Percentiles rank a stretch among this genome's conserved stretches.
Conservation (phyloP, 148 eudicot genomes). For the Amaranthus hypochondriacus region DNA sequence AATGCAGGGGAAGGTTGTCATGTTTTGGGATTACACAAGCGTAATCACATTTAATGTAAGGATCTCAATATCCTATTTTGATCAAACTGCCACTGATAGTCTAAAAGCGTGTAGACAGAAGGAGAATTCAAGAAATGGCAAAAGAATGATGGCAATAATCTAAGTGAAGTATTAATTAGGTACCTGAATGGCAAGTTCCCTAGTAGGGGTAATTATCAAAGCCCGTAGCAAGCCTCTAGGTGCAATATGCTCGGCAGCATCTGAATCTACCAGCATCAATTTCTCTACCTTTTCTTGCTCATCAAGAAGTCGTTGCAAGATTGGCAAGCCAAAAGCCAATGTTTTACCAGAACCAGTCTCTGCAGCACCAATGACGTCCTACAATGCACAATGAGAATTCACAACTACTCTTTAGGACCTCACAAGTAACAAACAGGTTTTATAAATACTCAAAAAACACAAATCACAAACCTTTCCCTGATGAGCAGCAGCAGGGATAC, state of each 20-base stretch:
- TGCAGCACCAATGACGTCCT: conserved; percentile 99
- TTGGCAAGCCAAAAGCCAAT: conserved; percentile 96
- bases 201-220: conserved; percentile 83
- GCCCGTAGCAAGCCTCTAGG: conserved; percentile 64
- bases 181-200: conserved; percentile 99
- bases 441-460: too few relatives aligned
- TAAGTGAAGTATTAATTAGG: not conserved
- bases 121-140: not conserved
- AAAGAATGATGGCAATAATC: conserved; percentile 3
- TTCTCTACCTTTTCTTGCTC: conserved; percentile 76
- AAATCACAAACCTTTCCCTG: conserved; percentile 77
- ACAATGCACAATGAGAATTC: conserved; percentile 19
- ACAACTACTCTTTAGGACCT: not conserved
- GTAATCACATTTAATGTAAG: too few relatives aligned
- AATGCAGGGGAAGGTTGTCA: too few relatives aligned
- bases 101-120: not conserved
- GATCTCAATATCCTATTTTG: not conserved
- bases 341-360: conserved; percentile 99
- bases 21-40: too few relatives aligned
- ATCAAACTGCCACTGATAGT: not conserved
- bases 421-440: not conserved
- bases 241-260: conserved; percentile 49
- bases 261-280: conserved; percentile 39
- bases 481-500: conserved; percentile 96
- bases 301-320: conserved; percentile 87